Conservation (phyloP, 495 filamentous ascomycete species). For the Chaetomidium leptoderma region DNA sequence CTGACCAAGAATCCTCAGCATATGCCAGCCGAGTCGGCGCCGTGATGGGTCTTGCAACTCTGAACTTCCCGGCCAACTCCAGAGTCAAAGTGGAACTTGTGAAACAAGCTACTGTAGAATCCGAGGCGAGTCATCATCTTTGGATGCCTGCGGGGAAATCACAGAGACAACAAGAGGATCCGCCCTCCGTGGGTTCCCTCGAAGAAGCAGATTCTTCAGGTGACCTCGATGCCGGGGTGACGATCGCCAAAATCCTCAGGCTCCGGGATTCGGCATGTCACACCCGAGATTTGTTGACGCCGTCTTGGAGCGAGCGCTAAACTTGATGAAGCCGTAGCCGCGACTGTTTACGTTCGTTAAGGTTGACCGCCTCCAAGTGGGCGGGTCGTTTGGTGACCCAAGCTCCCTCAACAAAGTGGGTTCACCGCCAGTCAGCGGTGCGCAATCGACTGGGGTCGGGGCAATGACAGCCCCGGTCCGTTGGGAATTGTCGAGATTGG, state of each 20-base stretch:
- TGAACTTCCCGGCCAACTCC: no score
- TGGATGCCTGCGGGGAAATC: background rate
- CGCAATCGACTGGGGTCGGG: constrained; percentile 12
- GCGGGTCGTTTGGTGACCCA: constrained; percentile 22
- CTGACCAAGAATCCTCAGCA: no score
- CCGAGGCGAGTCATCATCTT: no score
- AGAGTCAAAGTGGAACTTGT: no score
- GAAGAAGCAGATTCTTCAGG: background rate
- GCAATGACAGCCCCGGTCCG: constrained; percentile 4
- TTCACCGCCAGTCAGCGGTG: constrained; percentile 15
- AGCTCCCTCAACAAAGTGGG: constrained; percentile 31
- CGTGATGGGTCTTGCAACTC: background rate
- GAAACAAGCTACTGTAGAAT: no score
- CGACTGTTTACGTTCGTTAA: constrained; percentile 11
- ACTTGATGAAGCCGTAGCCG: constrained; percentile 6
- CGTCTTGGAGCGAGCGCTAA: constrained; percentile 14
- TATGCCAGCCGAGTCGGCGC: no score
- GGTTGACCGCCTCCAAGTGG: constrained; percentile 24
- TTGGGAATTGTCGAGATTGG: constrained; percentile 17
- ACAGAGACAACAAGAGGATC: no score
- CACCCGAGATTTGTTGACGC: constrained; percentile 23
- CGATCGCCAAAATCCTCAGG: background rate
- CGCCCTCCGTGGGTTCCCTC: background rate
- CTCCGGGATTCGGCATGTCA: constrained; percentile 9
- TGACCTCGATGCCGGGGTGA: background rate